Percentiles rank a stretch among this genome's conserved stretches.
Evolutionary conservation across 257 asterid species (phyloP).

Genomic region (Plantago ovata): DNA sequence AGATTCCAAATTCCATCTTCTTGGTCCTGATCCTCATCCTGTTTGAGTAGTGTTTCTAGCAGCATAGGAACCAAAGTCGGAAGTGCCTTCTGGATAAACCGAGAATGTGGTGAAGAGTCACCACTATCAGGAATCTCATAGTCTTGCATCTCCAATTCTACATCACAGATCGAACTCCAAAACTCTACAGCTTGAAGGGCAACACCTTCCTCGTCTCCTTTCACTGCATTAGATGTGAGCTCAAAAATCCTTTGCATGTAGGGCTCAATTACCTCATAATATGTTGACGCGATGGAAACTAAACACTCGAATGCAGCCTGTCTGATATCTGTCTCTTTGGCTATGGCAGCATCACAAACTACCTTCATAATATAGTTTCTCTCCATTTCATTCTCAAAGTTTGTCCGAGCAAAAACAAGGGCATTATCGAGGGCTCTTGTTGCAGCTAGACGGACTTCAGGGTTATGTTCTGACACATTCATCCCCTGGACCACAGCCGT

Average conservation of each 20-base stretch:
- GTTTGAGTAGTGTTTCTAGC: slow-evolving; percentile 77
- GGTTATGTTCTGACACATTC: slow-evolving; percentile 56
- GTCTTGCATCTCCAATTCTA: slow-evolving; percentile 75
- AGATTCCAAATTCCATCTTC: slow-evolving; percentile 87
- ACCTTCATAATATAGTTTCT: slow-evolving; percentile 83
- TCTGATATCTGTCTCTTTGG: slow-evolving; percentile 64
- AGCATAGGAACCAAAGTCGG: slow-evolving; percentile 74
- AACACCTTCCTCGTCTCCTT: slow-evolving; percentile 72
- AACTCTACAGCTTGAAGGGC: slow-evolving; percentile 90
- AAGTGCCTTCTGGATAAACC: slow-evolving; percentile 71
- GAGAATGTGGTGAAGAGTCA: slow-evolving; percentile 58
- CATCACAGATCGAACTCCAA: slow-evolving; percentile 94
- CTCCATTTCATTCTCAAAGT: slow-evolving; percentile 82
- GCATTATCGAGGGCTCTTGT: slow-evolving; percentile 77
- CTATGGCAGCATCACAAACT: slow-evolving; percentile 69
- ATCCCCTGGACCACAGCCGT: slow-evolving; percentile 91
- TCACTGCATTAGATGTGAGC: slow-evolving; percentile 77
- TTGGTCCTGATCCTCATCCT: slow-evolving; percentile 83
- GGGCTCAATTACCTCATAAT: slow-evolving; percentile 69
- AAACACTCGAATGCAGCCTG: slow-evolving; percentile 88
- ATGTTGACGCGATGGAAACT: slow-evolving; percentile 75
- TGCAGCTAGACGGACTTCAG: slow-evolving; percentile 80
- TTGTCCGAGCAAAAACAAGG: slow-evolving; percentile 84
- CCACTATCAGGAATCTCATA: slow-evolving; percentile 53
- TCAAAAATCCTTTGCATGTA: slow-evolving; percentile 76